Conservation (phyloP, 1,284 basidiomycete species). For the Apiotrichum laibachii region DNA sequence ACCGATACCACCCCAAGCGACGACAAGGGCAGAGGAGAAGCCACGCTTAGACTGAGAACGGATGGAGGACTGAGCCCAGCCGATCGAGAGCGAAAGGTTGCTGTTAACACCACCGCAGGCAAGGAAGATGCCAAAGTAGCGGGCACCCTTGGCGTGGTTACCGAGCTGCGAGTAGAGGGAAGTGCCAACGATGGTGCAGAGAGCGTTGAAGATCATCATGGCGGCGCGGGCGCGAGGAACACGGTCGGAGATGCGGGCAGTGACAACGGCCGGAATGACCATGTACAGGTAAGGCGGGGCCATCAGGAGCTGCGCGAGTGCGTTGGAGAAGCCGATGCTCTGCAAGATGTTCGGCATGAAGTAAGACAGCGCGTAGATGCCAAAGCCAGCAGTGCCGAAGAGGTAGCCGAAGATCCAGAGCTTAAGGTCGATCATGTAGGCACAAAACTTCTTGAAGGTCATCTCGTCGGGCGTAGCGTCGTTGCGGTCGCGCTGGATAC, state of each 20-base stretch:
- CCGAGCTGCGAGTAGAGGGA: conserved; percentile 15
- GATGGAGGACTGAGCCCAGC: conserved; percentile 51
- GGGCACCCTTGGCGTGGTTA: conserved; percentile 24
- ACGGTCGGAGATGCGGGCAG: conserved; percentile 48
- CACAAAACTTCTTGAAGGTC: conserved; percentile 40
- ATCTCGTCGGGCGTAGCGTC: conserved; percentile 51
- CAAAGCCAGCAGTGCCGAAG: conserved; percentile 36
- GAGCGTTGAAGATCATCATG: conserved; percentile 1
- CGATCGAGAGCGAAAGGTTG: conserved; percentile 39
- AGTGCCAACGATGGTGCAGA: conserved; percentile 10
- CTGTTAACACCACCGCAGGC: conserved; percentile 43
- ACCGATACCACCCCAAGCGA: conserved; percentile 52
- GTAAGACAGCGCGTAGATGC: conserved; percentile 31
- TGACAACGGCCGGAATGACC: conserved; percentile 43
- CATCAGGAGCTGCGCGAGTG: conserved; percentile 43
- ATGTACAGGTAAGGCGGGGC: conserved; percentile 51
- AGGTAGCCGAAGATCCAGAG: conserved; percentile 52
- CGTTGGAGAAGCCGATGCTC: conserved; percentile 45
- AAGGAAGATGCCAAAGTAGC: conserved; percentile 51
- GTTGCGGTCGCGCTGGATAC: conserved; percentile 53
- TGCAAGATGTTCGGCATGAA: conserved; percentile 51
- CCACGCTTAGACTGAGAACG: conserved; percentile 48
- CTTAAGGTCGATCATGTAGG: conserved; percentile 49
- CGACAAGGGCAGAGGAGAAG: conserved; percentile 47
- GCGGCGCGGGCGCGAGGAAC: conserved; percentile 5